These are phyloP conservation scores for Arxiozyma bovina DNA, from an alignment of 1,139 yeast genomes.

Conservation along the genomic window DNA sequence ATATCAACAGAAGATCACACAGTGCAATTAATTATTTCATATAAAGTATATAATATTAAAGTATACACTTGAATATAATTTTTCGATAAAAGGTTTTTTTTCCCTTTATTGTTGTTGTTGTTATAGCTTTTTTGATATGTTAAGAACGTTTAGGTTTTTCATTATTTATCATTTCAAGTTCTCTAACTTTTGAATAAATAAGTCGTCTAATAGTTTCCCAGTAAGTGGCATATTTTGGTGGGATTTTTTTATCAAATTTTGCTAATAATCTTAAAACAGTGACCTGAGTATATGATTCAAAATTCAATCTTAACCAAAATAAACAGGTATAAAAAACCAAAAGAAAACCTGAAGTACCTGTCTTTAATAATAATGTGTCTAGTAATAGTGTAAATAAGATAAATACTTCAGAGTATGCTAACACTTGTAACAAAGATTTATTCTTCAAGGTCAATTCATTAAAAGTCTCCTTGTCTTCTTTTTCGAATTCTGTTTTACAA, in stretches of 20 bases:
- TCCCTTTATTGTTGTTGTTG: too few relatives aligned
- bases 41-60: neutral
- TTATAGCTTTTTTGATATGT: too few relatives aligned
- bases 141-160: conserved; percentile 8
- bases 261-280: conserved; percentile 25
- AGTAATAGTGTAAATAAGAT: conserved; percentile 44
- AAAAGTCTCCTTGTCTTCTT: conserved; percentile 8
- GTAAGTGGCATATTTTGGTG: conserved; percentile 28
- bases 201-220: conserved; percentile 30
- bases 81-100: too few relatives aligned
- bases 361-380: conserved; percentile 52
- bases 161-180: conserved; percentile 8
- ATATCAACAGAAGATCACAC: neutral
- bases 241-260: conserved; percentile 28
- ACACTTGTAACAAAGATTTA: conserved; percentile 36
- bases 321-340: conserved; percentile 47
- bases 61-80: too few relatives aligned
- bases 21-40: neutral
- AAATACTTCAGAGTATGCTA: conserved; percentile 54
- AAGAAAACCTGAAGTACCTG: conserved; percentile 63
- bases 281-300: conserved; percentile 34
- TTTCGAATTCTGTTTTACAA: conserved; percentile 35
- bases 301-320: conserved; percentile 58
- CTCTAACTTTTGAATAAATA: conserved; percentile 21
- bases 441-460: conserved; percentile 13